phyloP scores from a whole-genome alignment of 805 yeast species.

The Monosporozyma solicola region DNA sequence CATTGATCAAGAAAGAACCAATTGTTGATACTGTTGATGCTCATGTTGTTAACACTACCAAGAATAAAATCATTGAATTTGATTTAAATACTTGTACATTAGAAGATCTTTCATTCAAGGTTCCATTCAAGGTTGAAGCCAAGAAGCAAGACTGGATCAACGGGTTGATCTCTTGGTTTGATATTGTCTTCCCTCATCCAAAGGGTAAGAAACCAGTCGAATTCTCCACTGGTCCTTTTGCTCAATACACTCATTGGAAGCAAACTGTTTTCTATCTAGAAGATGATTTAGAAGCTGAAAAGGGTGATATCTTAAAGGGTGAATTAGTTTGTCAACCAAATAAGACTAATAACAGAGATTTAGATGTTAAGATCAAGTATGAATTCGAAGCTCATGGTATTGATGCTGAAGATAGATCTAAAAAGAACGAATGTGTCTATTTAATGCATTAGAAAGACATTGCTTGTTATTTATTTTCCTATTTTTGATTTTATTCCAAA shows the following conservation, averaged over 20 bases:
- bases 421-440: constrained; percentile 53
- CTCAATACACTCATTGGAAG: constrained; percentile 96
- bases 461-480: neutral
- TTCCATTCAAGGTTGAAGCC: constrained; percentile 62
- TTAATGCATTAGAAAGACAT: constrained; percentile 48
- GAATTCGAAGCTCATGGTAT: constrained; percentile 34
- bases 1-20: constrained; percentile 85
- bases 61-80: constrained; percentile 62
- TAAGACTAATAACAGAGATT: constrained; percentile 70
- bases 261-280: constrained; percentile 90
- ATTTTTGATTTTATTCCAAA: neutral
- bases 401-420: constrained; percentile 45
- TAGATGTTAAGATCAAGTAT: constrained; percentile 68
- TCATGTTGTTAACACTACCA: constrained; percentile 63
- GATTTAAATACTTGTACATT: constrained; percentile 85
- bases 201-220: constrained; percentile 48
- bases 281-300: constrained; percentile 66
- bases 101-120: constrained; percentile 69
- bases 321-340: constrained; percentile 70
- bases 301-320: constrained; percentile 71
- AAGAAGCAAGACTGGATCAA: constrained; percentile 74
- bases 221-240: constrained; percentile 92
- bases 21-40: constrained; percentile 91
- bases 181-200: constrained; percentile 68
- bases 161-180: constrained; percentile 92